These are phyloP conservation scores for Luzula sylvatica DNA, from an alignment of 176 grass and related monocot genomes.

Conservation along the genomic window DNA sequence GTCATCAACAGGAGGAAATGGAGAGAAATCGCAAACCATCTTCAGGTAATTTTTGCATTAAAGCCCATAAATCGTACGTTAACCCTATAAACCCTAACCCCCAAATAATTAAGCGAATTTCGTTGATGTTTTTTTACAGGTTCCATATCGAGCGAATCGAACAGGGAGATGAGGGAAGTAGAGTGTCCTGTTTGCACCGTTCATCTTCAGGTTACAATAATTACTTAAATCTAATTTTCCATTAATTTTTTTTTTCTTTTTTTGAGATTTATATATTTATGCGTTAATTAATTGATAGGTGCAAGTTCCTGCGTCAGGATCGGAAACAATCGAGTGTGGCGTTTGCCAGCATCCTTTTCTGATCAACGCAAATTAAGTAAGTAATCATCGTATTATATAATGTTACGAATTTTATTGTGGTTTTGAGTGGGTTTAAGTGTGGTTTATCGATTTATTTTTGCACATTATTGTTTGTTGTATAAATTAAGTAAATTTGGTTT, in stretches of 20 bases:
- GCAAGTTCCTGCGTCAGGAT: slow-evolving; percentile 75
- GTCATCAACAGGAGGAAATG: slow-evolving; percentile 79
- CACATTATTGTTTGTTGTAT: no score
- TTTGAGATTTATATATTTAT: slow-evolving; percentile 7
- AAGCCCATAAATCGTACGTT: no score
- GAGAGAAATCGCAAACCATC: slow-evolving; percentile 71
- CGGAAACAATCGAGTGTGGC: slow-evolving; percentile 92
- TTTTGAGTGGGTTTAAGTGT: slow-evolving; percentile 1
- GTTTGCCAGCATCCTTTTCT: slow-evolving; percentile 96
- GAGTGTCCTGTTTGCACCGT: slow-evolving; percentile 93
- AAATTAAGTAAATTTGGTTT: no score
- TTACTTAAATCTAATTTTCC: not conserved
- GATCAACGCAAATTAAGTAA: slow-evolving; percentile 68
- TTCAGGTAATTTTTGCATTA: slow-evolving; percentile 57
- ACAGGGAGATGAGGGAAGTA: slow-evolving; percentile 73
- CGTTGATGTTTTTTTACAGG: slow-evolving; percentile 27
- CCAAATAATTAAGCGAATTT: no score
- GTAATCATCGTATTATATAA: no score
- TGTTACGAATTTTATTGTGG: not conserved
- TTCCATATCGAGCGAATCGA: slow-evolving; percentile 32
- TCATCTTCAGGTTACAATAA: slow-evolving; percentile 76
- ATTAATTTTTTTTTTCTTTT: not conserved
- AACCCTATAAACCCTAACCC: no score
- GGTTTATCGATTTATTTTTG: not conserved
- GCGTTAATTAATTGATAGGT: slow-evolving; percentile 46